phyloP scores from a whole-genome alignment of 345 rosid species.

The Pugionium cornutum region DNA sequence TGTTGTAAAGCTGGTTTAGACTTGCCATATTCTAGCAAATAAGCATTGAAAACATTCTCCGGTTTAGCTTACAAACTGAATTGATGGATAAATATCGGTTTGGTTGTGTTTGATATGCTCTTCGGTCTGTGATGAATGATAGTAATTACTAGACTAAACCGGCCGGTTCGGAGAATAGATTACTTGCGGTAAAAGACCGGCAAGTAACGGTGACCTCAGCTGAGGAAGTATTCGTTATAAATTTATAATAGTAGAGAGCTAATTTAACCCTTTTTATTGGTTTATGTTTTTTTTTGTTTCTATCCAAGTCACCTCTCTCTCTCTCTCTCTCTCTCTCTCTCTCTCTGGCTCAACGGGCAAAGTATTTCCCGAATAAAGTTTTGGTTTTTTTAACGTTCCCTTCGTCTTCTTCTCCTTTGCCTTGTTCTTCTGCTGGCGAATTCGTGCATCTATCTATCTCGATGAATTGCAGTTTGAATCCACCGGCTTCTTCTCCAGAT shows the following conservation, averaged over 20 bases:
- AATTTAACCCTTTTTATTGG: conserved; percentile 16
- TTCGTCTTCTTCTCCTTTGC: conserved; percentile 22
- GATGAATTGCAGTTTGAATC: conserved; percentile 61
- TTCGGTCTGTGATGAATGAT: background rate
- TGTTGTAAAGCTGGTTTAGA: background rate
- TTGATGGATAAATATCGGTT: conserved; percentile 6
- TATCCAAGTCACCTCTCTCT: conserved; percentile 35
- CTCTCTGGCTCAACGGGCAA: conserved; percentile 81
- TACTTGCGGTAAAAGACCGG: conserved; percentile 45
- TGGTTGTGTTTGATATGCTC: background rate
- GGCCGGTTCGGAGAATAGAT: conserved; percentile 25
- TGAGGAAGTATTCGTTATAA: conserved; percentile 62
- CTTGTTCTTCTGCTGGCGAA: conserved; percentile 27
- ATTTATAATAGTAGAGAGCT: background rate
- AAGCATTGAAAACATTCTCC: background rate
- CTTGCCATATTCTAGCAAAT: background rate
- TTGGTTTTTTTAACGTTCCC: conserved; percentile 37
- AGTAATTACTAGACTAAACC: conserved; percentile 16
- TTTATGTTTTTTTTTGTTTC: conserved; percentile 27
- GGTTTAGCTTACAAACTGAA: background rate
- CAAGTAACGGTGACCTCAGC: conserved; percentile 65
- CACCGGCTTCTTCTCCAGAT: conserved; percentile 50
- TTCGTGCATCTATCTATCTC: conserved; percentile 23
- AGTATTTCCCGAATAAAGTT: conserved; percentile 63
- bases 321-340: conserved; percentile 30